Base-by-base conservation (phyloP, 345 rosid genomes). In the Arabis hirsuta region DNA sequence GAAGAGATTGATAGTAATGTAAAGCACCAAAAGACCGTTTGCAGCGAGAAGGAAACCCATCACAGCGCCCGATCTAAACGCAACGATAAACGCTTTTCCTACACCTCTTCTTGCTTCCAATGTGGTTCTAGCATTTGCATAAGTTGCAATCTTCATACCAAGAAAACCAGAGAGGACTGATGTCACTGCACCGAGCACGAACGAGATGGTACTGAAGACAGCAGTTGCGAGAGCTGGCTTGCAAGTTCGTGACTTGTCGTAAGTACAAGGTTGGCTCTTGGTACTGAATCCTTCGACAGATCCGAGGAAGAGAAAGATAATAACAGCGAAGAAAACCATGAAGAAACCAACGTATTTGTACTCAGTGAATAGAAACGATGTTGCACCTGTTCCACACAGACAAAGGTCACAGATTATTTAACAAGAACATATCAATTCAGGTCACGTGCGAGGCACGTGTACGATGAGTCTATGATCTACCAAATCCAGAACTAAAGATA, bases 71-170 rank as follows among this genome's bases (percentile, higher is more conserved):
- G 89, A 86, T 63, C 91, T 88, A 72, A 88, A 88, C 1, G 81
- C 81, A n/a, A 52, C 60, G 9, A 87, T 87, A 61, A 91, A 91
- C 5, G 97, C 97, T 81, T 89, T 89, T 20, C 97, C 96, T n/a
- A 91, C 95, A 38, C 97, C 92, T 78, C 89, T 91, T 36, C 97
- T 86, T 12, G 97, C 95, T 73, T 91, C 96, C 66, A 91, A 80
- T 46, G 97, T 91, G 56, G 97, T 91, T 73, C 96, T 89, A 32
- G 97, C 96, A 73, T 91, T 91, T 7, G 97, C 97, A 65, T 83
- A 91, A 9, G 97, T 89, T 19, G 97, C 95, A 73, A 91, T 91
- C 82, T 91, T 91, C 96, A 91, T 91, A 14, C 97, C 97, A 68
- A 89, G 93, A 78, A 91, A 90, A 53, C 97, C 97, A 73, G 97